Conservation (phyloP, 2,329 filamentous ascomycete genomes). For the Ophiosphaerella korrae region DNA sequence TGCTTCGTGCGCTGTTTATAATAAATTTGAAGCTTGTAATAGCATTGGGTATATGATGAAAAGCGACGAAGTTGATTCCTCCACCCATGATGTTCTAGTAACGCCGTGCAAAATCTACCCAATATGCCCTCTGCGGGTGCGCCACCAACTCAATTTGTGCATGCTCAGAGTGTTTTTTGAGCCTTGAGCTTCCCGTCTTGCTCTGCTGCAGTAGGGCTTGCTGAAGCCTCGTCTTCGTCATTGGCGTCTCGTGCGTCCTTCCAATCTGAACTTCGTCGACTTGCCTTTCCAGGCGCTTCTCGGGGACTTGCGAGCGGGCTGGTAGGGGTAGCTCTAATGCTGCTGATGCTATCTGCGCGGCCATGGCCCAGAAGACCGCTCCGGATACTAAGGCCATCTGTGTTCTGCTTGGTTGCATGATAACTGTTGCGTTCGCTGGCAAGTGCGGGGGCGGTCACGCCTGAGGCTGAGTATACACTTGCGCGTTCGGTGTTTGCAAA, state of each 20-base stretch:
- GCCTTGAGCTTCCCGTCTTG: slow-evolving; percentile 10
- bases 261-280: slow-evolving; percentile 45
- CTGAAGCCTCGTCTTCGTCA: slow-evolving; percentile 30
- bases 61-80: background rate
- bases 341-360: slow-evolving; percentile 80
- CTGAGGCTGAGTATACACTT: slow-evolving; percentile 80
- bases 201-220: slow-evolving; percentile 12
- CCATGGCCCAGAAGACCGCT: slow-evolving; percentile 79
- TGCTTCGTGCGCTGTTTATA: too few relatives aligned
- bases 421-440: slow-evolving; percentile 84
- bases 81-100: background rate
- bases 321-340: slow-evolving; percentile 61
- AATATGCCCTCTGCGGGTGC: background rate
- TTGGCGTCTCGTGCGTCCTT: slow-evolving; percentile 39
- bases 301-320: slow-evolving; percentile 66
- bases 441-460: slow-evolving; percentile 63
- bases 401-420: slow-evolving; percentile 61
- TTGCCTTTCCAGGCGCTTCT: slow-evolving; percentile 40
- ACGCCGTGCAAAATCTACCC: background rate
- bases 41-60: slow-evolving; percentile 5
- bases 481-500: slow-evolving; percentile 69
- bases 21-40: background rate
- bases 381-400: slow-evolving; percentile 76
- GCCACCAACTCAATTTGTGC: background rate
- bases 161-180: background rate